Evolutionary conservation across 2,329 filamentous ascomycete genomes (phyloP), one percentile per base, ranked within the genome.

Genomic region (Xylaria polymorpha): DNA sequence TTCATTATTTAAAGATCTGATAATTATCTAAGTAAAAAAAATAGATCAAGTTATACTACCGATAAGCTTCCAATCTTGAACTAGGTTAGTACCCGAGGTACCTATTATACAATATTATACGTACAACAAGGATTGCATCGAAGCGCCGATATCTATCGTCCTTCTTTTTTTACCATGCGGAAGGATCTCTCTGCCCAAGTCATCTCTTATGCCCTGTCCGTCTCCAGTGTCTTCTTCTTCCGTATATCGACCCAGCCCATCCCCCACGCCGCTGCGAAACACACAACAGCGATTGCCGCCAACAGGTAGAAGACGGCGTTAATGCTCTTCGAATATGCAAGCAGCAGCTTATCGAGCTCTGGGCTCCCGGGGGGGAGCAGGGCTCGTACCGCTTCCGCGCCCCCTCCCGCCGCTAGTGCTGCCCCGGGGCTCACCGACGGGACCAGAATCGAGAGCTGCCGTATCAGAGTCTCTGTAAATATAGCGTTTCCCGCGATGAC

Each of bases 181-280:
- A 29, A 29, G 25, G 25, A 29, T 29, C 25, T 29, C 25, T 29
- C 25, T 4, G 25, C 25, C 25, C 25, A 29, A 29, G 25, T 29
- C 25, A 29, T 29, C 25, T 29, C 25, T 29, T 29, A 29, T 29
- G 25, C 25, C 25, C 25, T 29, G 25, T 29, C 25, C 25, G 25
- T 29, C 25, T 29, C 25, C 4, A 4, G 25, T 29, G 25, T 29
- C 25, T 67, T 50, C 56, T 46, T 66, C 51, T 61, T 67, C 6
- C 61, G 61, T 56, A 63, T 56, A 50, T 67, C 59, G 5, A 50
- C 37, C 64, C 58, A 67, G 14, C 58, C 64, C 64, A 63, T 67
- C n/a, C 64, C 64, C 58, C 50, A 62, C 22, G 64, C 15, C 25
- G 64, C 58, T 8, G 32, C 14, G 35, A 43, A 58, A 43, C 39